Evolutionary conservation across 768 basidiomycete species (phyloP).

Genomic region (Boletus rubescentipes): DNA sequence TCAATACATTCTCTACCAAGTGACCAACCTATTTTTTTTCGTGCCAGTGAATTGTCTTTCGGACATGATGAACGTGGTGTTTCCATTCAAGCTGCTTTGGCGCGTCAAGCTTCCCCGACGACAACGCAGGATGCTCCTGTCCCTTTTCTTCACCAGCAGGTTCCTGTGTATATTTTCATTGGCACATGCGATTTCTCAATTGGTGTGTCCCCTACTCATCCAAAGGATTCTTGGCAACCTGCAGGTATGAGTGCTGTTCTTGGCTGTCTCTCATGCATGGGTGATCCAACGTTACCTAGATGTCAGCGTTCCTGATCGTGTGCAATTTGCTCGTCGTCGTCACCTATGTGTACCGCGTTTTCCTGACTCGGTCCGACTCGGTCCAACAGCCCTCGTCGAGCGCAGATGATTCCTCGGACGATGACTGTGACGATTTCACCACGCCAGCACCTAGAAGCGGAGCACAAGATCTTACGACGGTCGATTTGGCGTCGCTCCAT

Average conservation of each 20-base stretch:
- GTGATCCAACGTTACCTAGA: neutral
- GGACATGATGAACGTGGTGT: no score
- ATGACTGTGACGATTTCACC: conserved; percentile 12
- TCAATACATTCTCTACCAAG: neutral
- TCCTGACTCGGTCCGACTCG: neutral
- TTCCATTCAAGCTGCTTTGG: conserved; percentile 16
- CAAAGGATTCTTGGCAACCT: neutral
- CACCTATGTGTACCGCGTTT: conserved; percentile 12
- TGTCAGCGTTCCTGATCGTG: neutral
- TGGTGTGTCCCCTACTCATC: neutral
- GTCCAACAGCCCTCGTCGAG: no score
- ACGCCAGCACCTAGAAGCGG: no score
- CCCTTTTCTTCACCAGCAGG: conserved; percentile 10
- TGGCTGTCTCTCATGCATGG: no score
- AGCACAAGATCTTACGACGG: no score
- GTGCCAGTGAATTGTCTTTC: no score
- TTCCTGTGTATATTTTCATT: conserved; percentile 7
- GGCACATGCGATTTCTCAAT: neutral
- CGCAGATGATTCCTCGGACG: neutral
- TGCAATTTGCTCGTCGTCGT: conserved; percentile 17
- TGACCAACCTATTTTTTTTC: neutral
- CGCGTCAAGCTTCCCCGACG: conserved; percentile 11
- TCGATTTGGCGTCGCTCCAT: no score
- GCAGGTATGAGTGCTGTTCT: neutral
- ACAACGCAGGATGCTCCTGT: conserved; percentile 19